phyloP scores from a whole-genome alignment of 805 yeast genomes.

The Candida wancherniae region DNA sequence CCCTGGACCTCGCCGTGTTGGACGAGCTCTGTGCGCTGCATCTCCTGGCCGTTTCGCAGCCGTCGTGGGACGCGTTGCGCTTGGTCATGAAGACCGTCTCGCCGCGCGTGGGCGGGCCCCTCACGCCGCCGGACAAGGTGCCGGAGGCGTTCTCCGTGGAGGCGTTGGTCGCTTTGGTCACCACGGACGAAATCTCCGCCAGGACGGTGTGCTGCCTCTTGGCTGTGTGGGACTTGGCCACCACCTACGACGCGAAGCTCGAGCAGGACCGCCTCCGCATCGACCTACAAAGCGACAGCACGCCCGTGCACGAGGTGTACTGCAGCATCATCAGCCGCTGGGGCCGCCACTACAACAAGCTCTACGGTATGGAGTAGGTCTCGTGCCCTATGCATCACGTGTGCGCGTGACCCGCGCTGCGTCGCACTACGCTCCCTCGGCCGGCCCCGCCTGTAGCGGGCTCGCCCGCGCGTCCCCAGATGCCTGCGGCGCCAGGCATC shows the following conservation, averaged over 20 bases:
- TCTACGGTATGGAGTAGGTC: conserved; percentile 30
- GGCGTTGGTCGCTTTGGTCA: conserved; percentile 14
- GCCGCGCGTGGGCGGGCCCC: conserved; percentile 1
- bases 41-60: neutral
- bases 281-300: conserved; percentile 1
- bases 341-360: conserved; percentile 26
- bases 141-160: conserved; percentile 9
- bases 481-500: neutral
- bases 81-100: conserved; percentile 1
- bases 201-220: conserved; percentile 31
- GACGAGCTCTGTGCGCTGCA: conserved; percentile 3
- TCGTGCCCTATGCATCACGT: neutral
- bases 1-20: conserved; percentile 2
- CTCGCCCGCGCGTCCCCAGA: neutral
- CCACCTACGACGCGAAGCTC: conserved; percentile 4
- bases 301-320: conserved; percentile 13
- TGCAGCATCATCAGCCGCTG: conserved; percentile 19
- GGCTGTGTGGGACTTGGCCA: conserved; percentile 33
- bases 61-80: conserved; percentile 3
- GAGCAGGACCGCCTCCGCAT: conserved; percentile 1
- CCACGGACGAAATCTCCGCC: conserved; percentile 21
- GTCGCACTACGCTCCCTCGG: too few relatives aligned
- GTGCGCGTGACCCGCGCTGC: conserved; percentile 8
- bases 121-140: neutral
- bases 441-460: neutral